phyloP scores from a whole-genome alignment of 1,139 yeast genomes.

The Yamadazyma diddensiae region DNA sequence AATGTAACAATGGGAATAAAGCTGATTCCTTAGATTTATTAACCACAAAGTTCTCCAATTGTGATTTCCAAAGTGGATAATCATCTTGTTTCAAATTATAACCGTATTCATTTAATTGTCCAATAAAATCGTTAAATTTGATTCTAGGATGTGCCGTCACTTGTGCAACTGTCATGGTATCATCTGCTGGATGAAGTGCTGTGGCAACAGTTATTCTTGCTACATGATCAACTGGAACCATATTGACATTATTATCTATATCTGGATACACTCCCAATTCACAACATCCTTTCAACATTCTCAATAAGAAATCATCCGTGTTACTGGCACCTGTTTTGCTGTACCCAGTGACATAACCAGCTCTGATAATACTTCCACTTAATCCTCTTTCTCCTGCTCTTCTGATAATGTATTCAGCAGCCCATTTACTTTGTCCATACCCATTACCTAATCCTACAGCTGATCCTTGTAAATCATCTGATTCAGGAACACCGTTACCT shows the following conservation, averaged over 20 bases:
- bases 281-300: conserved; percentile 92
- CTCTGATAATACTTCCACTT: conserved; percentile 85
- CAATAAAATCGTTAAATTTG: conserved; percentile 70
- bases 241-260: conserved; percentile 82
- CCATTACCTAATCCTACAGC: conserved; percentile 82
- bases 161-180: conserved; percentile 72
- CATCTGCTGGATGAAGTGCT: conserved; percentile 70
- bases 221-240: conserved; percentile 98
- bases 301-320: conserved; percentile 91
- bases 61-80: conserved; percentile 75
- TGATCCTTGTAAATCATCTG: conserved; percentile 81
- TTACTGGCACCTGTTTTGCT: conserved; percentile 82
- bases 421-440: conserved; percentile 98
- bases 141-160: conserved; percentile 98
- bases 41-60: conserved; percentile 73
- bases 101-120: conserved; percentile 65
- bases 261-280: conserved; percentile 86
- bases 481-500: conserved; percentile 69
- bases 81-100: conserved; percentile 60
- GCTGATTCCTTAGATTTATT: conserved; percentile 76
- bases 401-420: conserved; percentile 85
- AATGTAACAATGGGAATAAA: conserved; percentile 86
- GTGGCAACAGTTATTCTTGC: conserved; percentile 87
- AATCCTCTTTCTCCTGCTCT: conserved; percentile 85
- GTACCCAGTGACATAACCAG: conserved; percentile 94